These are phyloP conservation scores for Xenosphaeropsis pyriputrescens DNA, from an alignment of 2,329 filamentous ascomycete genomes.

Conservation along the genomic window DNA sequence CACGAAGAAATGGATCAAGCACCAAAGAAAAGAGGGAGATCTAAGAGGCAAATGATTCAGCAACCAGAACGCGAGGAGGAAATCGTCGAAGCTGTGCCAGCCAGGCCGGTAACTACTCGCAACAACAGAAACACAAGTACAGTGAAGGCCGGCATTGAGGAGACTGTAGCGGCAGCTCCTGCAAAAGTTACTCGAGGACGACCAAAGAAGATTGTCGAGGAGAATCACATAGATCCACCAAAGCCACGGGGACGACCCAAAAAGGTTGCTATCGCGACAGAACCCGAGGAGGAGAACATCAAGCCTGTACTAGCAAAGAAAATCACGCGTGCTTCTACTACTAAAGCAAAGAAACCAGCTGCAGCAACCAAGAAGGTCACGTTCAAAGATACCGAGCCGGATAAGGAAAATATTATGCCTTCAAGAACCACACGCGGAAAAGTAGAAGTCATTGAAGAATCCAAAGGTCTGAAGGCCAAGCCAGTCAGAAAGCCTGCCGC, in stretches of 20 bases:
- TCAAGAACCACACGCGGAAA: slow-evolving; percentile 24
- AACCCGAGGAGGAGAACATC: slow-evolving; percentile 9
- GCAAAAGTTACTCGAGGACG: slow-evolving; percentile 26
- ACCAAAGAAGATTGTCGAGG: slow-evolving; percentile 22
- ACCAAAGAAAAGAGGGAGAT: slow-evolving; percentile 24
- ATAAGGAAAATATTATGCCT: slow-evolving; percentile 47
- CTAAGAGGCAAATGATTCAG: slow-evolving; percentile 23
- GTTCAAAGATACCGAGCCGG: slow-evolving; percentile 39
- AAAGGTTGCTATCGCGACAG: slow-evolving; percentile 9
- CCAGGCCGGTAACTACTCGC: not conserved
- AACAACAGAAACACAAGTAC: slow-evolving; percentile 12
- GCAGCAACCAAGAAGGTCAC: slow-evolving; percentile 44
- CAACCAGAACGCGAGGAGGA: slow-evolving; percentile 14
- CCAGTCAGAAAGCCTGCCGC: slow-evolving; percentile 32
- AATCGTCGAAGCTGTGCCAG: not conserved
- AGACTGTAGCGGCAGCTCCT: slow-evolving; percentile 7
- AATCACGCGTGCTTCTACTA: slow-evolving; percentile 16
- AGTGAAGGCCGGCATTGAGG: slow-evolving; percentile 4
- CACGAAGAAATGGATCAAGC: slow-evolving; percentile 14
- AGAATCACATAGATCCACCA: slow-evolving; percentile 7
- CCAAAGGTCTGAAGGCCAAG: slow-evolving; percentile 26
- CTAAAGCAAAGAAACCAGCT: slow-evolving; percentile 24
- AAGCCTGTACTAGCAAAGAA: slow-evolving; percentile 14
- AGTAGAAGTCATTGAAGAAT: slow-evolving; percentile 18
- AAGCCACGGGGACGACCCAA: slow-evolving; percentile 13